A percentile compares a stretch with the other conserved stretches of the same genome.
phyloP scores from a whole-genome alignment of 805 yeast species.

The Wickerhamiella sergipiensis region DNA sequence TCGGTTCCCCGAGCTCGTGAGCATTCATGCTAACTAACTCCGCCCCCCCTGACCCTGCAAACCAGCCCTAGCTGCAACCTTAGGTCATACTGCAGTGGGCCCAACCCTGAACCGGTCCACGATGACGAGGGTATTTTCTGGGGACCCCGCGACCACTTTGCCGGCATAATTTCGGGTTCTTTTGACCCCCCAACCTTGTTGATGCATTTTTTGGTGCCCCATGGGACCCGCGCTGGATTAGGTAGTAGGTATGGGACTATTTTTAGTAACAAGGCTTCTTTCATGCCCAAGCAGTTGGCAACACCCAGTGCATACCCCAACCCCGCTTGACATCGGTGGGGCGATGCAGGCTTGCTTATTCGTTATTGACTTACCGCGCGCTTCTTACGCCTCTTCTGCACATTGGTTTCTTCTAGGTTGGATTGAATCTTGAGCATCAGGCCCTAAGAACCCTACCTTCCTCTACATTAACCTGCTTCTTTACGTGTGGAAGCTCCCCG shows the following conservation, averaged over 20 bases:
- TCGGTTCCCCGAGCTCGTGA: neutral
- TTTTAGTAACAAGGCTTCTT: neutral
- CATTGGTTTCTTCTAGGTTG: neutral
- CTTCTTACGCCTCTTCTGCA: neutral
- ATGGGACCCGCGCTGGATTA: neutral
- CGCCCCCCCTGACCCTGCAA: neutral
- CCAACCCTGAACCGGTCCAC: neutral
- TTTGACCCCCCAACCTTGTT: too few species aligned
- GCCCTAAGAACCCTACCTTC: neutral
- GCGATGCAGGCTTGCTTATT: neutral
- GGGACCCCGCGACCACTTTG: neutral
- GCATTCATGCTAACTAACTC: neutral
- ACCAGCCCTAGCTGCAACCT: neutral
- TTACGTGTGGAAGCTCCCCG: neutral
- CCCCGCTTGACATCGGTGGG: neutral
- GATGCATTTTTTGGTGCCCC: neutral
- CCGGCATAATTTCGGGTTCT: neutral
- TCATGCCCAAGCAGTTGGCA: neutral
- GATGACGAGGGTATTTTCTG: neutral
- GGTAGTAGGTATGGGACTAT: neutral
- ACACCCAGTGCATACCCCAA: neutral
- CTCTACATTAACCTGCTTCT: neutral
- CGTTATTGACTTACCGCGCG: neutral
- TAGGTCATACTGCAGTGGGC: neutral
- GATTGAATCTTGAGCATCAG: neutral